Evolutionary conservation across 73 alveolate genomes (phyloP).

Genomic region (Blepharisma stoltei): DNA sequence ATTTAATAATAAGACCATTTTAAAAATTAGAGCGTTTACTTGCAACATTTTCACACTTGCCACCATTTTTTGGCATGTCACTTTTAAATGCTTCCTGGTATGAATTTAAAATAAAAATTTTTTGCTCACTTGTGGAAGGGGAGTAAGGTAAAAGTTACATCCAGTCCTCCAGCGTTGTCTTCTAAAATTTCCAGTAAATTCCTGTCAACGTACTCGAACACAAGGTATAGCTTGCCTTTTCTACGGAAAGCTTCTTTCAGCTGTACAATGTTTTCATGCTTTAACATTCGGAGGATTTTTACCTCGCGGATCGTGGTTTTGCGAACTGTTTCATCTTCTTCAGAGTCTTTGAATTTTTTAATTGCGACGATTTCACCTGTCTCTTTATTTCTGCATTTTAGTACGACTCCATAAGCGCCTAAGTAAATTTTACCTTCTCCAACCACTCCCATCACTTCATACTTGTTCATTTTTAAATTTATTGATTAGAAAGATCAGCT

Average conservation of each 20-base stretch:
- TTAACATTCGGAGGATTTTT: constrained; percentile 82
- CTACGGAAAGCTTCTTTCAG: constrained; percentile 85
- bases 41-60: too few species aligned
- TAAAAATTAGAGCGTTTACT: too few species aligned
- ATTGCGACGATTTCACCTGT: constrained; percentile 86
- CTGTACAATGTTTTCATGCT: constrained; percentile 80
- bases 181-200: constrained; percentile 74
- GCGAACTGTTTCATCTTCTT: constrained; percentile 87
- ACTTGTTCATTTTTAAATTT: constrained; percentile 59
- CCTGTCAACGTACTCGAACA: constrained; percentile 73
- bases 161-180: constrained; percentile 84
- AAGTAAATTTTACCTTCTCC: constrained; percentile 46
- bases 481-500: too few species aligned
- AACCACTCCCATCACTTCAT: constrained; percentile 75
- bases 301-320: constrained; percentile 91
- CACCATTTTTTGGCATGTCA: too few species aligned
- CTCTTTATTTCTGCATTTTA: constrained; percentile 72
- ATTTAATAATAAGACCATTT: too few species aligned
- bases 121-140: constrained; percentile 1
- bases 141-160: constrained; percentile 54
- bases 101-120: too few species aligned
- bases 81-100: too few species aligned
- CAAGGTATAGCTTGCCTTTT: constrained; percentile 73
- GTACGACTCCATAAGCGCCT: constrained; percentile 87
- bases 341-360: constrained; percentile 89